Evolutionary conservation across 164 flowering plant species (phyloP), one percentile per base, ranked within the genome.

Genomic region (Dillenia suffruticosa): DNA sequence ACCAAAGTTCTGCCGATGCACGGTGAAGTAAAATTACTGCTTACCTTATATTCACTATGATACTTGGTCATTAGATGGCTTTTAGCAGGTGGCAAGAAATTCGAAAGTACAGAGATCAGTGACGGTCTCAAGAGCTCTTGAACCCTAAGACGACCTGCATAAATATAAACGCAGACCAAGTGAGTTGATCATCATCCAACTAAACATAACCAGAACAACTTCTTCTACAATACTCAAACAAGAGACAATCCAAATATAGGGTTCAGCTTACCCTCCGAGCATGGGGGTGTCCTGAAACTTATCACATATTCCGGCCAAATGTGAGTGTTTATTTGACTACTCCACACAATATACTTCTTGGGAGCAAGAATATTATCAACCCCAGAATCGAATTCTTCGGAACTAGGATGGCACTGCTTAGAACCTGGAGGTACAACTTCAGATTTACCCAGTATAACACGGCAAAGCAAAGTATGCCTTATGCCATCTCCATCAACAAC

Each of bases 271-370:
- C 84, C 80, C 72, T 57, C 57, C 55, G 53, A 64, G 71, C 49
- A 47, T 15, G 67, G 61, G 65, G 81, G 76, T 59, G 76, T 73
- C 67, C 70, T 76, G 70, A 83, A 76, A 51, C 79, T 77, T 11
- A 86, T 57, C 1, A 82, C 67, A 46, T 64, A 82, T 62, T 76
- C 81, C 0, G 91, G 91, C 64, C 76, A 67, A 64, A 86, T 70
- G 48, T 80, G 83, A 12, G 84, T 73, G 64, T 84, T 81, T 85
- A 76, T 76, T 54, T 80, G 68, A 14, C 74, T 66, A 51, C 73
- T 71, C 88, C 91, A 84, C 1, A 84, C 66, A 15, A 80, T 70
- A 61, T 75, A 82, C 64, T 67, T 80, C 59, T 58, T 82, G 1
- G 88, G 86, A 56, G 62, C 57, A 9, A 19, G 50, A 19, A 78